phyloP scores from a whole-genome alignment of 768 basidiomycete species.

The Mycena polygramma region DNA sequence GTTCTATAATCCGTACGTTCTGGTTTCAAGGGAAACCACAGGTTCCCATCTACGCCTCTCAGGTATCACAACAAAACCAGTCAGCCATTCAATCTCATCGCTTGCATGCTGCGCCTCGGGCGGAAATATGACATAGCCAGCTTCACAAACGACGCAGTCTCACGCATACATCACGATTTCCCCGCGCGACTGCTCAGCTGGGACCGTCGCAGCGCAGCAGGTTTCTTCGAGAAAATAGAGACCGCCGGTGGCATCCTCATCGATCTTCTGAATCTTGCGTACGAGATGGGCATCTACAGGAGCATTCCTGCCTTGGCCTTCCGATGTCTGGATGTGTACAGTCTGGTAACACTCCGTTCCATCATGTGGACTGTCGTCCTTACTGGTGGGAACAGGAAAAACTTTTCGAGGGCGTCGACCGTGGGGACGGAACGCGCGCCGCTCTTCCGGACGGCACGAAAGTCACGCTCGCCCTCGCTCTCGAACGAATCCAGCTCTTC shows the following conservation, averaged over 20 bases:
- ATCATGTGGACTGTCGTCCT: background rate
- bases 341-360: conserved; percentile 9
- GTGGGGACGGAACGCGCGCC: conserved; percentile 12
- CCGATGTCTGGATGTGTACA: conserved; percentile 20
- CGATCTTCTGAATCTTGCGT: conserved; percentile 23
- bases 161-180: conserved; percentile 19
- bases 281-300: conserved; percentile 18
- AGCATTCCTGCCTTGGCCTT: conserved; percentile 19
- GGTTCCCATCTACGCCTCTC: background rate
- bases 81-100: conserved; percentile 12
- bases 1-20: conserved; percentile 18
- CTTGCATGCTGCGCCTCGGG: conserved; percentile 20
- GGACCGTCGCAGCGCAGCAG: conserved; percentile 13
- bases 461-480: conserved; percentile 3
- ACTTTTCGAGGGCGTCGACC: conserved; percentile 18
- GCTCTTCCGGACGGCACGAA: background rate
- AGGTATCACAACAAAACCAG: conserved; percentile 20
- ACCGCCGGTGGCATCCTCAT: background rate
- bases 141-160: conserved; percentile 13
- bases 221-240: conserved; percentile 12
- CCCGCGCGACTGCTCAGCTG: conserved; percentile 2
- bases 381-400: conserved; percentile 2
- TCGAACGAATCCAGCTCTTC: conserved; percentile 20
- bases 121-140: conserved; percentile 5
- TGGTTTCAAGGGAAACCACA: background rate